Percentiles rank a stretch among this genome's conserved stretches.
These are phyloP conservation scores for Punctularia strigosozonata DNA, from an alignment of 768 basidiomycete species.

Conservation along the genomic window DNA sequence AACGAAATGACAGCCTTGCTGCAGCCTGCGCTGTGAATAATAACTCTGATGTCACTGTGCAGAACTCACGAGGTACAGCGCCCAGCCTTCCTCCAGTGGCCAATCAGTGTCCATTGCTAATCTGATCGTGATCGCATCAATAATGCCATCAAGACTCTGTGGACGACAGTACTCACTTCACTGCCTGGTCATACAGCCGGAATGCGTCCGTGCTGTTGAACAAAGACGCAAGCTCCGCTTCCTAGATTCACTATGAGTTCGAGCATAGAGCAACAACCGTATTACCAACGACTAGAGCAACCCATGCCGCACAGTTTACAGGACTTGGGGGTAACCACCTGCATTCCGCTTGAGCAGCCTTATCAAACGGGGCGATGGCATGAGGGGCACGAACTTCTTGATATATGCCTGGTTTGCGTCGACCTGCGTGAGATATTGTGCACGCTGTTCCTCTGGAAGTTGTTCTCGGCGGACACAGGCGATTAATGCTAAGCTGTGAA, in stretches of 20 bases:
- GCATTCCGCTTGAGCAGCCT: slow-evolving; percentile 2
- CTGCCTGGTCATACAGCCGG: slow-evolving; percentile 57
- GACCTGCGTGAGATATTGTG: slow-evolving; percentile 42
- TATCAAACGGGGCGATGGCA: not conserved
- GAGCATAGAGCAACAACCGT: not conserved
- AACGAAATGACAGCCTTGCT: slow-evolving; percentile 66
- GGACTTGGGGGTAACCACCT: slow-evolving; percentile 66
- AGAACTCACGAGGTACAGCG: slow-evolving; percentile 41
- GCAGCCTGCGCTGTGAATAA: slow-evolving; percentile 1
- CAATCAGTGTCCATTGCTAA: slow-evolving; percentile 57
- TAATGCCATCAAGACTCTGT: not conserved
- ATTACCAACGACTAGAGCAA: slow-evolving; percentile 47
- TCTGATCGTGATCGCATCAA: slow-evolving; percentile 19
- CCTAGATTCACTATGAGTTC: slow-evolving; percentile 23
- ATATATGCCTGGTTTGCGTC: slow-evolving; percentile 49
- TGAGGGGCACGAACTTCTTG: slow-evolving; percentile 29
- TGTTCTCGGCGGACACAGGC: slow-evolving; percentile 39
- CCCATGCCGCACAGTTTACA: slow-evolving; percentile 58
- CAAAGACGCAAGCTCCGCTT: slow-evolving; percentile 59
- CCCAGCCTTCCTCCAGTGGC: slow-evolving; percentile 64
- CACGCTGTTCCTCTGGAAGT: slow-evolving; percentile 21
- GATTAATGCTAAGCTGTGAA: slow-evolving; percentile 58
- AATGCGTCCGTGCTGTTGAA: slow-evolving; percentile 44
- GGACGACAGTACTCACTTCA: slow-evolving; percentile 30
- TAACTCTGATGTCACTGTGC: slow-evolving; percentile 1